Evolutionary conservation across 495 filamentous ascomycete species (phyloP), one percentile per base, ranked within the genome.

Genomic region (Astrothelium subdiscretum): DNA sequence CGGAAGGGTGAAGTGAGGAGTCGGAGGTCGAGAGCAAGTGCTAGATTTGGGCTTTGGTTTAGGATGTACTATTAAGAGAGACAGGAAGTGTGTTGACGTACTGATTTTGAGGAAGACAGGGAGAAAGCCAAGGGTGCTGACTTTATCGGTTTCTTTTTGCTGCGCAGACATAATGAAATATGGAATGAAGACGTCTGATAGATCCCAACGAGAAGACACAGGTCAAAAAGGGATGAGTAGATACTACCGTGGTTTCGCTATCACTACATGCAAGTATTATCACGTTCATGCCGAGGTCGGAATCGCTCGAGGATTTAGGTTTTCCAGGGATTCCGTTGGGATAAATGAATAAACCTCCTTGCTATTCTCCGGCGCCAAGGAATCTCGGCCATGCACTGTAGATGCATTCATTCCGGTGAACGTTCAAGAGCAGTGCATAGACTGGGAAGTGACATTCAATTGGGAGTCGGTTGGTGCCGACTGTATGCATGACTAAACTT

Each of bases 261-360:
- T 48, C 5, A n/a, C 12, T 48, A 48, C n/a, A 5, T 18, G 20
- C 43, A 20, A 5, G 24, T n/a, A 0, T 20, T 54, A 29, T 54
- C 48, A 54, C 48, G 48, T 54, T 54, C 48, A 54, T 54, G 48
- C 48, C 48, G 48, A 54, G 48, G 48, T 54, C 24, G 48, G 15
- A 12, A 27, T 54, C 6, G 24, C 48, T 27, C 20, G 48, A 15
- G 11, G 24, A 3, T 20, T 54, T n/a, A 2, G 8, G 48, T 15
- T 54, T 54, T 54, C 22, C 48, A 8, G 5, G 48, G 24, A 27
- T n/a, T 54, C 29, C 22, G 29, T 29, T 27, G 26, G 26, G 1
- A 11, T 8, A 15, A n/a, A 54, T 54, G 48, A 6, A 26, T 29
- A 29, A 29, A 48, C 20, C 42, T 8, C 4, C 42, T 48, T 48